Base-by-base conservation (phyloP, 2,329 filamentous ascomycete species). In the Zasmidium cellare region DNA sequence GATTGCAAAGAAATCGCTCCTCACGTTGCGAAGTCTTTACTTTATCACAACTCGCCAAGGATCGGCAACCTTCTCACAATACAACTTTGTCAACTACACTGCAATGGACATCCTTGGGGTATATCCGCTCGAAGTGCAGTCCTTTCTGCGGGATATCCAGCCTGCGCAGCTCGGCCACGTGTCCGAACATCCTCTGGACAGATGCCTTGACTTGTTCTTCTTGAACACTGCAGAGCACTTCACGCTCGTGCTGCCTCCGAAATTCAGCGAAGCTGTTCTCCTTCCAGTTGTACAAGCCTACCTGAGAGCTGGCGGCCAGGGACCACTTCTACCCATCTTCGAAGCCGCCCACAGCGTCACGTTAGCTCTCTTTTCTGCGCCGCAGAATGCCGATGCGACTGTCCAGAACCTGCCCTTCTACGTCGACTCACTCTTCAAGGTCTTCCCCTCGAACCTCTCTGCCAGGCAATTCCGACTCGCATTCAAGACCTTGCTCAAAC, bases 201-300 rank as follows among this genome's bases (percentile, higher is more conserved):
- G 89, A 57, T 87, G 84, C 18, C 78, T 93, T n/a, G 89, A 94
- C 70, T 82, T 96, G 16, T 96, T 91, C 77, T 96, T 96, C 75
- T 83, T 97, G 61, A 94, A 96, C 69, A 84, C 88, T 0, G 87
- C 90, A 1, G 92, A 96, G 72, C 90, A 96, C 72, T 86, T 96
- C 59, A 87, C 91, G 0, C 79, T 92, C 9, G 77, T 85, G 2
- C 75, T 96, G 1, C 79, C 89, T 0, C 82, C 88, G 0, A 76
- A 81, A 2, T 82, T 84, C 2, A 91, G 87, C 67, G 90, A 96
- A 66, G 79, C 84, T 2, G 79, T 96, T 1, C 83, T 96, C 16
- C 79, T 96, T 53, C 82, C 87, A 31, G 87, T 90, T 1, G 89
- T 91, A 6, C 83, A 85, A 3, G 83, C 88, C 0, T 94, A 96